Base-by-base conservation (phyloP, 306 rosid genomes). In the Citrullus amarus region DNA sequence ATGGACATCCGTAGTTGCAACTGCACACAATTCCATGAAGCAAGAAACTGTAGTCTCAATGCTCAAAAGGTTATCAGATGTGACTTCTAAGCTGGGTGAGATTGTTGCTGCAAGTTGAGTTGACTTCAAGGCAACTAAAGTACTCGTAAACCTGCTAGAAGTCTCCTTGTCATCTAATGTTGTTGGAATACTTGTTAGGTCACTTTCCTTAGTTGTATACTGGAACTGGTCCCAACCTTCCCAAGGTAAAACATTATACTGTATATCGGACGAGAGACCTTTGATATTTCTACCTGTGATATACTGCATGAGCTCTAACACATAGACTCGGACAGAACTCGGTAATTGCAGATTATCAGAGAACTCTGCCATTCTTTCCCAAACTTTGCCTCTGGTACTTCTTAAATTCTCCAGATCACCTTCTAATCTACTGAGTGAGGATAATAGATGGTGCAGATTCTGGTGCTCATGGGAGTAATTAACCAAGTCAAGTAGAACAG, bases 51-150 rank as follows among this genome's bases (percentile, higher is more conserved):
- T 88, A 2, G 89, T 83, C 79, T 88, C 93, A 51, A 82, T 79
- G 78, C 82, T 86, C 75, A 65, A 75, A 61, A 95, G 96, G 81
- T 95, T 89, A 76, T 90, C 90, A 34, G 93, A 86, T 67, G 84
- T 82, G 67, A 95, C 88, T 86, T 95, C 99, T 77, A 92, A 74
- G 80, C 85, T 79, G 67, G 97, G 90, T 50, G 91, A 91, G 84
- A 95, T 91, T 61, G 91, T 81, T 18, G 90, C 86, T 68, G 71
- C 93, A 72, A 95, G 91, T 84, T 89, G 99, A 84, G 97, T 83
- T 36, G 99, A 95, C 80, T 88, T 95, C 38, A 95, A 96, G 80
- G 99, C 97, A 86, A 91, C 91, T 88, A 95, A 84, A 74, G 97
- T 92, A 81, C 92, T 91, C 38, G 96, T 91, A 76, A 95, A 86